Conservation (phyloP, 139 green algal genomes). For the Chlorella sp. region DNA sequence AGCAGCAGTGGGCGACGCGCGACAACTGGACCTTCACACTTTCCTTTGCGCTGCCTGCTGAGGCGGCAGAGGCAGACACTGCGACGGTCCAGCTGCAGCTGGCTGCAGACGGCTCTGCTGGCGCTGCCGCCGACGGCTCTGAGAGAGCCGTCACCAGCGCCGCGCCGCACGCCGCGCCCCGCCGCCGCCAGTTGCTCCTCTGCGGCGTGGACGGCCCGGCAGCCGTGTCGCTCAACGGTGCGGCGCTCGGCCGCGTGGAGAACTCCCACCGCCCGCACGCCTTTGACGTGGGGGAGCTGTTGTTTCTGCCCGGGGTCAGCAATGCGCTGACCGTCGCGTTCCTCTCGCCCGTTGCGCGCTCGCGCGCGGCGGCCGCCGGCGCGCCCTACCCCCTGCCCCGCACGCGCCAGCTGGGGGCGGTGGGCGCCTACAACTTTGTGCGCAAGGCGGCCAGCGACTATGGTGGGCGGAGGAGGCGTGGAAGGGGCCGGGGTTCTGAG, state of each 20-base stretch:
- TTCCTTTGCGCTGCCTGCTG: too few relatives aligned
- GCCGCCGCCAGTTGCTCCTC: too few relatives aligned
- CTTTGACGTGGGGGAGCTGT: constrained; percentile 6
- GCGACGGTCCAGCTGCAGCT: too few relatives aligned
- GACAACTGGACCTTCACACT: constrained; percentile 64
- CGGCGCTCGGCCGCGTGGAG: constrained; percentile 7
- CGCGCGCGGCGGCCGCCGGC: neutral
- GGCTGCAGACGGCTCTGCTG: too few relatives aligned
- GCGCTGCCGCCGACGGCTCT: too few relatives aligned
- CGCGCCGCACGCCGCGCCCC: too few relatives aligned
- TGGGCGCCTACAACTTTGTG: constrained; percentile 72
- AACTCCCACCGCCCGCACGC: constrained; percentile 50
- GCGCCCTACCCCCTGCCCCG: constrained; percentile 10
- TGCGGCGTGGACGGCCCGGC: too few relatives aligned
- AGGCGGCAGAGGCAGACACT: too few relatives aligned
- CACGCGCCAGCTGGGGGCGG: constrained; percentile 9
- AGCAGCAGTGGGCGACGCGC: constrained; percentile 52
- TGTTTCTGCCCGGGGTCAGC: neutral
- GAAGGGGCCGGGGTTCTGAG: too few relatives aligned
- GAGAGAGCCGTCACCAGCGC: too few relatives aligned
- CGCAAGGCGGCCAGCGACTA: constrained; percentile 77
- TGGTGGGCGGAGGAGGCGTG: too few relatives aligned
- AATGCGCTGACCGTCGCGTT: constrained; percentile 30
- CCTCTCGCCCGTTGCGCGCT: constrained; percentile 7
- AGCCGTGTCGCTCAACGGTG: constrained; percentile 50